phyloP scores from a whole-genome alignment of 164 flowering plant genomes.

The Umbilicus rupestris region DNA sequence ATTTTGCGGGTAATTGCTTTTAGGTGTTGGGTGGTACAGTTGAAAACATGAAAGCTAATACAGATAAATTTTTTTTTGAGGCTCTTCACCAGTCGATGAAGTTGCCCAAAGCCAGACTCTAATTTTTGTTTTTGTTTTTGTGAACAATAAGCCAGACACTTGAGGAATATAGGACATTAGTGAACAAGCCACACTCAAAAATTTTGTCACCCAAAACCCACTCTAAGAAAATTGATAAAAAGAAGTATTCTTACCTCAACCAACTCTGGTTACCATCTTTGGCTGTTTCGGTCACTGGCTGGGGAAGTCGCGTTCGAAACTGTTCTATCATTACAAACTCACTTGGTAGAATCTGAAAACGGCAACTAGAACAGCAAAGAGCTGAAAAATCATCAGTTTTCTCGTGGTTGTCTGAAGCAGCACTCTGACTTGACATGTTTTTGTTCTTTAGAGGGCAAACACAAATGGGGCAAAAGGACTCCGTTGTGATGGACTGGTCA shows the following conservation, averaged over 20 bases:
- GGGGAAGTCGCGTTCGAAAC: conserved; percentile 60
- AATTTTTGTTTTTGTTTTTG: no score
- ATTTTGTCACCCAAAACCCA: neutral
- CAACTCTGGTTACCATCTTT: conserved; percentile 17
- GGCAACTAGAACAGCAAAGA: conserved; percentile 77
- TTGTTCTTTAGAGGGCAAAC: conserved; percentile 53
- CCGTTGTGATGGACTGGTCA: conserved; percentile 45
- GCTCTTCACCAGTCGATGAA: no score
- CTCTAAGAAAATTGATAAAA: neutral
- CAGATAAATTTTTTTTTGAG: no score
- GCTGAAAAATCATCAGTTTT: conserved; percentile 24
- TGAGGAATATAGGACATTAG: no score
- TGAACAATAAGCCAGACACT: no score
- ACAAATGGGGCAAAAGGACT: conserved; percentile 66
- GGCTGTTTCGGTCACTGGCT: conserved; percentile 29
- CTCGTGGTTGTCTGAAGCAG: conserved; percentile 16
- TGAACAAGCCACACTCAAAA: neutral
- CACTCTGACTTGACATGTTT: conserved; percentile 18
- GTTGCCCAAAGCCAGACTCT: no score
- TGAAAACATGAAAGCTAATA: neutral
- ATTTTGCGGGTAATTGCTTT: neutral
- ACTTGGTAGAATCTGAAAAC: conserved; percentile 77
- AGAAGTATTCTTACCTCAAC: conserved; percentile 44
- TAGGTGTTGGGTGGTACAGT: neutral
- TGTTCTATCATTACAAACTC: conserved; percentile 41